A percentile compares a stretch with the other conserved stretches of the same genome.
Evolutionary conservation across 768 basidiomycete species (phyloP).

Genomic region (Fomitopsis serialis): DNA sequence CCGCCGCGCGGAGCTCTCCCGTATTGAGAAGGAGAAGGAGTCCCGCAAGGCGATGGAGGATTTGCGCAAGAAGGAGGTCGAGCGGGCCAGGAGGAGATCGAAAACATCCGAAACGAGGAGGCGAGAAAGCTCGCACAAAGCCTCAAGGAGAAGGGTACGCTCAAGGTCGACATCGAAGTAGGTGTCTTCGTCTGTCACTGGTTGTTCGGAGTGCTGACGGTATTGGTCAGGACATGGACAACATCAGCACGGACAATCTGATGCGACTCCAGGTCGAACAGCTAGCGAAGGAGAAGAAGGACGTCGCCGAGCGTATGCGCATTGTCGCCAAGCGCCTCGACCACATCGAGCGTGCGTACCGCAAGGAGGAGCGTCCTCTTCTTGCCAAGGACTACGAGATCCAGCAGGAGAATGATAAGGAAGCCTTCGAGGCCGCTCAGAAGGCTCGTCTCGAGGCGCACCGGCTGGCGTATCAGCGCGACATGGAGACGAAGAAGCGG

Average conservation of each 20-base stretch:
- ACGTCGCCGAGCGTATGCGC: constrained; percentile 74
- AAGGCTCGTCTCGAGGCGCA: constrained; percentile 51
- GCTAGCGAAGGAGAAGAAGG: constrained; percentile 94
- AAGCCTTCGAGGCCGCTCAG: constrained; percentile 61
- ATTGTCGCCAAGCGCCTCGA: constrained; percentile 87
- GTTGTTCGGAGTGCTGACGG: constrained; percentile 4
- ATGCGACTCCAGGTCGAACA: constrained; percentile 91
- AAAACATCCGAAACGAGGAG: constrained; percentile 73
- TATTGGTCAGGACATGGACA: constrained; percentile 63
- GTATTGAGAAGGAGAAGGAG: constrained; percentile 70
- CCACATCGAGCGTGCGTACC: constrained; percentile 90
- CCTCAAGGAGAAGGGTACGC: constrained; percentile 72
- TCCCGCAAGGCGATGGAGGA: constrained; percentile 58
- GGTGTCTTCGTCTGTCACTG: constrained; percentile 17
- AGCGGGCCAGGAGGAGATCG: constrained; percentile 69
- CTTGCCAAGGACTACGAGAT: constrained; percentile 79
- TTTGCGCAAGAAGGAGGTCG: constrained; percentile 54
- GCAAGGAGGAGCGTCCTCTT: constrained; percentile 88
- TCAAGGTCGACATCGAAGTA: constrained; percentile 69
- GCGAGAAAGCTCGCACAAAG: constrained; percentile 84
- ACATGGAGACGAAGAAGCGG: constrained; percentile 70
- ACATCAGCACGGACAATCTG: constrained; percentile 79
- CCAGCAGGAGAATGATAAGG: constrained; percentile 76
- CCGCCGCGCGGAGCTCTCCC: constrained; percentile 60
- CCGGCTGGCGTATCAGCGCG: constrained; percentile 52